Evolutionary conservation across 768 basidiomycete genomes (phyloP).

Genomic region (Auriscalpium microsporum): DNA sequence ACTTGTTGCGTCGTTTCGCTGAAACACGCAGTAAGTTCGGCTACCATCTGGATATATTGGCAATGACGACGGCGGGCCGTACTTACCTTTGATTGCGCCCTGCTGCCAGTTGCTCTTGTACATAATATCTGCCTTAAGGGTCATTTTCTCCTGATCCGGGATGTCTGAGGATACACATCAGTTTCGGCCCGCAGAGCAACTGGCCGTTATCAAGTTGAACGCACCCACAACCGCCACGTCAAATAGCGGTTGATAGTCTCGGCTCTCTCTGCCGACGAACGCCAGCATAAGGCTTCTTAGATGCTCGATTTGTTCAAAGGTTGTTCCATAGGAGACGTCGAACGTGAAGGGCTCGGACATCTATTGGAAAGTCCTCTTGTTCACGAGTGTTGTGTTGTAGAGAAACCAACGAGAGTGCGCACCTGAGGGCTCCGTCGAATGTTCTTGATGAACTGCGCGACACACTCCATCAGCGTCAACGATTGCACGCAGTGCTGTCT

Average conservation of each 20-base stretch:
- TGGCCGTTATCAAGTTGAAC: not conserved
- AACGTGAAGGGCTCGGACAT: slow-evolving; percentile 81
- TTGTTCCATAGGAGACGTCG: slow-evolving; percentile 70
- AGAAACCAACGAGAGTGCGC: slow-evolving; percentile 9
- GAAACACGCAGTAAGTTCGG: slow-evolving; percentile 1
- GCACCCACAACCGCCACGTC: slow-evolving; percentile 62
- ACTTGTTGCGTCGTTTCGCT: slow-evolving; percentile 83
- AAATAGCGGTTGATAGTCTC: slow-evolving; percentile 71
- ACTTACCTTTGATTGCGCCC: slow-evolving; percentile 55
- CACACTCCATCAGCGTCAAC: too few relatives aligned
- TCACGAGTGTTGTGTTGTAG: not conserved
- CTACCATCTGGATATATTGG: not conserved
- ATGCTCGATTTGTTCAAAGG: slow-evolving; percentile 72
- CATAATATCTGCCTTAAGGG: slow-evolving; percentile 72
- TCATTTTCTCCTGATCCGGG: slow-evolving; percentile 73
- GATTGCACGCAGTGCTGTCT: not conserved
- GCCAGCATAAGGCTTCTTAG: slow-evolving; percentile 72
- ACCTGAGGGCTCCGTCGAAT: slow-evolving; percentile 65
- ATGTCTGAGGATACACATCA: slow-evolving; percentile 42
- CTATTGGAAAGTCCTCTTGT: slow-evolving; percentile 15
- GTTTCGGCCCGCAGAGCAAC: not conserved
- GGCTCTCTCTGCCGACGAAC: slow-evolving; percentile 60
- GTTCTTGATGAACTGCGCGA: slow-evolving; percentile 55
- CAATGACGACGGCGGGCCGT: not conserved
- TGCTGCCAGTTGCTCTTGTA: slow-evolving; percentile 87